These are phyloP conservation scores for Xylaria flabelliformis DNA, from an alignment of 495 filamentous ascomycete species.

Conservation along the genomic window DNA sequence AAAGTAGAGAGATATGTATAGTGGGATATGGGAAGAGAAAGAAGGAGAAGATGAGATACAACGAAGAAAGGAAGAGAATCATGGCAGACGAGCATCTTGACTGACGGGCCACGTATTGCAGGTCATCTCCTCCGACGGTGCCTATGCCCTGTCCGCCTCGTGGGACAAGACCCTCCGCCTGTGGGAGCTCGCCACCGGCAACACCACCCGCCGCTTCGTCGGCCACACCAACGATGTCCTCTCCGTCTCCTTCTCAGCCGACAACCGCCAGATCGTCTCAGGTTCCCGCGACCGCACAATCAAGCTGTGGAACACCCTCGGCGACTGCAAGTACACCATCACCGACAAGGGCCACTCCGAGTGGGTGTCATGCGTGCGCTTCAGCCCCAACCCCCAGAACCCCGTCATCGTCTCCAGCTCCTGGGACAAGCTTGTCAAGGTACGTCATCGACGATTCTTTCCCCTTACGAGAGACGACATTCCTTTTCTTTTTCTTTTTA, in stretches of 20 bases:
- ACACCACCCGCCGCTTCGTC: conserved; percentile 96
- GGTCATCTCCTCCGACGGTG: conserved; percentile 99
- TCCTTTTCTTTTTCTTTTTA: background rate
- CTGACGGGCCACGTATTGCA: conserved; percentile 56
- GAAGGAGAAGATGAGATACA: conserved; percentile 26
- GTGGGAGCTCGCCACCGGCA: conserved; percentile 96
- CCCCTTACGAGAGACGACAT: background rate
- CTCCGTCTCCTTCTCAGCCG: conserved; percentile 99
- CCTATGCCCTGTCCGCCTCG: conserved; percentile 97
- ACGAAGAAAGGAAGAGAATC: conserved; percentile 2
- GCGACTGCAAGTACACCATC: conserved; percentile 99
- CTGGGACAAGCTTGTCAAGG: conserved; percentile 99
- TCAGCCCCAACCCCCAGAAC: conserved; percentile 99
- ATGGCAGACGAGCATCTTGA: conserved; percentile 35
- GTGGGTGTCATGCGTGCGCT: conserved; percentile 99
- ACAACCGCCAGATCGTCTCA: conserved; percentile 99
- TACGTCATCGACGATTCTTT: conserved; percentile 54
- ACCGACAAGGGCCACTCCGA: conserved; percentile 99
- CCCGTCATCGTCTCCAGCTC: conserved; percentile 98
- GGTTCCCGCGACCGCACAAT: conserved; percentile 97
- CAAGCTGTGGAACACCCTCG: conserved; percentile 99
- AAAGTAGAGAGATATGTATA: too few species aligned
- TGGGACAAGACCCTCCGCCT: conserved; percentile 99
- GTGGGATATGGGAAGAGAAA: background rate
- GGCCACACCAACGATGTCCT: conserved; percentile 99